These are phyloP conservation scores for Pachyrhizus erosus DNA, from an alignment of 306 rosid genomes.

Conservation along the genomic window DNA sequence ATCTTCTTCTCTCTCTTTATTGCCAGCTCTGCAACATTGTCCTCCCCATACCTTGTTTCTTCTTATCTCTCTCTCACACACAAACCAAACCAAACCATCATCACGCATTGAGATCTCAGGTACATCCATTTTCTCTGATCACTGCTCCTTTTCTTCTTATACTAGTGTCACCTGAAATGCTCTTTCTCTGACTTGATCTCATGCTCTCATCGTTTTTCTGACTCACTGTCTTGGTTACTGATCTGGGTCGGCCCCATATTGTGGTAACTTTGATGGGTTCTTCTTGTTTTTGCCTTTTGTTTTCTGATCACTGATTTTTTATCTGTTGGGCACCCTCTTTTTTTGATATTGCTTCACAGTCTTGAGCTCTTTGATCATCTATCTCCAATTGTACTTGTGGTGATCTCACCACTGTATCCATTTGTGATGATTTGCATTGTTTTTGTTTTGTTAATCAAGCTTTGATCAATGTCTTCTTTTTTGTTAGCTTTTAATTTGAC, in stretches of 20 bases:
- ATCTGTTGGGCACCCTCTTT: constrained; percentile 43
- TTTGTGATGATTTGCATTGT: constrained; percentile 38
- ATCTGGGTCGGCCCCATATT: constrained; percentile 42
- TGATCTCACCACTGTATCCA: constrained; percentile 41
- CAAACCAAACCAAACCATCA: constrained; percentile 36
- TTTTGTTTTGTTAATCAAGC: constrained; percentile 25
- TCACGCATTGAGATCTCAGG: constrained; percentile 66
- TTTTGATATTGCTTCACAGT: constrained; percentile 22
- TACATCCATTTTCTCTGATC: constrained; percentile 48
- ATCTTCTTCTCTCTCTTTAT: constrained; percentile 52
- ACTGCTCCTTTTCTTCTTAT: not conserved
- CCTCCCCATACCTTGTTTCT: constrained; percentile 57
- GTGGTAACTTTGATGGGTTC: constrained; percentile 47
- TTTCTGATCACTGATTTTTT: constrained; percentile 45
- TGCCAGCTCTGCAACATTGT: constrained; percentile 88
- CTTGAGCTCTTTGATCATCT: constrained; percentile 25
- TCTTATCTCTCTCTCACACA: constrained; percentile 42
- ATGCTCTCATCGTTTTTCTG: constrained; percentile 27
- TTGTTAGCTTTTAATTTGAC: constrained; percentile 33
- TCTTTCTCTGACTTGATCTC: constrained; percentile 50
- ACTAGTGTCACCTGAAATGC: not conserved
- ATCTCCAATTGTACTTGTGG: constrained; percentile 36
- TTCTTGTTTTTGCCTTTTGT: constrained; percentile 32
- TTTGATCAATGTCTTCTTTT: constrained; percentile 23
- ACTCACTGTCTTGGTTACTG: constrained; percentile 22